phyloP scores from a whole-genome alignment of 1,284 basidiomycete species.

The Cryptococcus sp. region DNA sequence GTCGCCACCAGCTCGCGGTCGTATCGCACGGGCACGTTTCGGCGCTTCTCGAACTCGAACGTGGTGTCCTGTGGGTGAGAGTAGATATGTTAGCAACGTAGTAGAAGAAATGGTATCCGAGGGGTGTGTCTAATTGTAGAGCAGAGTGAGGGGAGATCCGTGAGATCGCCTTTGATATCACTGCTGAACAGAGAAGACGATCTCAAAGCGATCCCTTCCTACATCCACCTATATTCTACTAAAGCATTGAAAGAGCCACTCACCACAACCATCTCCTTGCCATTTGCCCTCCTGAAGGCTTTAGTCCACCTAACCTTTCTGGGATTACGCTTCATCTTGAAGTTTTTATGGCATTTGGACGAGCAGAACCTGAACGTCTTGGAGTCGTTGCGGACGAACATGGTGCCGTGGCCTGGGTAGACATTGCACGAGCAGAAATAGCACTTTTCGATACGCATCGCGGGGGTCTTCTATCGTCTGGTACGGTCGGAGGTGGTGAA shows the following conservation, averaged over 20 bases:
- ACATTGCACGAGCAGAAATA: conserved; percentile 92
- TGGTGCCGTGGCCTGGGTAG: conserved; percentile 93
- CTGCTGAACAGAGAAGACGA: too few relatives aligned
- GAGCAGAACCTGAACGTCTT: conserved; percentile 97
- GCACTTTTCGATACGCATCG: conserved; percentile 84
- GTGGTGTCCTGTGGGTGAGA: conserved; percentile 78
- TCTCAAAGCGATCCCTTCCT: background rate
- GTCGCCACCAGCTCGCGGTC: conserved; percentile 90
- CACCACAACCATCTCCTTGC: conserved; percentile 99
- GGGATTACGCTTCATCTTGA: conserved; percentile 99
- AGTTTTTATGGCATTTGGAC: conserved; percentile 98
- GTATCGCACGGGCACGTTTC: conserved; percentile 97
- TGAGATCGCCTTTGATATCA: too few relatives aligned
- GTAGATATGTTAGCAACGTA: background rate
- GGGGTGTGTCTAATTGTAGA: too few relatives aligned
- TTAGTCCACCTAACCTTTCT: conserved; percentile 99
- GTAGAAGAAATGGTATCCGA: too few relatives aligned
- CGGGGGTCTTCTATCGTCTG: conserved; percentile 13
- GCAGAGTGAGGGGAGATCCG: too few relatives aligned
- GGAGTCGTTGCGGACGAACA: conserved; percentile 94
- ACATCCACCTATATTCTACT: too few relatives aligned
- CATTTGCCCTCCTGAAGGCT: conserved; percentile 97
- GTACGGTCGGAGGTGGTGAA: conserved; percentile 4
- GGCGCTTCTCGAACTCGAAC: conserved; percentile 98
- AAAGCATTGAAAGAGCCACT: conserved; percentile 54